Base-by-base conservation (phyloP, 2,329 filamentous ascomycete species). In the Xylaria sp. region DNA sequence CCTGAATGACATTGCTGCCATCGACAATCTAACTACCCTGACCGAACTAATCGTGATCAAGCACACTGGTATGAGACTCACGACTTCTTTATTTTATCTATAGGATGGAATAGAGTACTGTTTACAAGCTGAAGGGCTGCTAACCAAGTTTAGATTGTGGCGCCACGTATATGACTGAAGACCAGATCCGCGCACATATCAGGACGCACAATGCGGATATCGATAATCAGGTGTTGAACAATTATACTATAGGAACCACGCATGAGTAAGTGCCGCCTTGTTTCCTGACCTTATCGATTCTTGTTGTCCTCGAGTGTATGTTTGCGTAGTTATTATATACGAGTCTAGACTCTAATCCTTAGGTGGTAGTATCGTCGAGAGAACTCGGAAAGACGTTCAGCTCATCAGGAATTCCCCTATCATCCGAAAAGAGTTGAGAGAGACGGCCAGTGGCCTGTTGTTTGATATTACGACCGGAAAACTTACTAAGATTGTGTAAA, bases 31-130 rank as follows among this genome's bases (percentile, higher is more conserved):
- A 9, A 44, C 51, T 5, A 45, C 27, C 1, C 33, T 65, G 22
- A 65, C 54, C 3, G 62, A 65, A 45, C 27, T 65, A 3, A 65
- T 60, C 20, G 62, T 65, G 1, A 51, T 65, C 25, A 65, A 65
- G 20, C 62, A 65, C 42, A 65, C 62, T 7, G 62, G 60, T 62
- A 49, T 29, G 31, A 1, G 11, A 29, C n/a, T 39, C 1, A 11
- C 17, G 3, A 2, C 27, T 15, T 54, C 20, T 5, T 6, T 3
- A 3, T 13, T 20, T 25, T 3, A 6, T 38, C 6, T 54, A 27
- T 7, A 15, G 17, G 6, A 1, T 7, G 20, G 4, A 17, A n/a
- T 3, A 17, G 22, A 2, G 9, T 5, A 39, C n/a, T n/a, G n/a
- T 17, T 20, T 36, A 42, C 33, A 42, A 9, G 5, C 44, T 22